phyloP scores from a whole-genome alignment of 106 monocot genomes.

The Triglochin maritima region DNA sequence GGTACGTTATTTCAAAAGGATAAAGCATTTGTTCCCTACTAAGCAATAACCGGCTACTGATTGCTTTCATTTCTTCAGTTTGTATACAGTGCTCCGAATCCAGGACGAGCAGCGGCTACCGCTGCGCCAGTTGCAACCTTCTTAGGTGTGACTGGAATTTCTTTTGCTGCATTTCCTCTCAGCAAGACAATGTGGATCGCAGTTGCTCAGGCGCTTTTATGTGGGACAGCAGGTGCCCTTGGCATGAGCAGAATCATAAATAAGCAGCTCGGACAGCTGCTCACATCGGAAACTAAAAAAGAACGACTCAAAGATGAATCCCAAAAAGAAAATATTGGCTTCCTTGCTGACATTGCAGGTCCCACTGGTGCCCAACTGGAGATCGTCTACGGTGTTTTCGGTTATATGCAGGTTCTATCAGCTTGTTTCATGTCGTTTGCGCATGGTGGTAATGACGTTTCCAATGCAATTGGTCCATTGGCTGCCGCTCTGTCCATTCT shows the following conservation, averaged over 20 bases:
- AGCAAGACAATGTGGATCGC: constrained; percentile 52
- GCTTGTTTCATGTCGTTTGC: constrained; percentile 99
- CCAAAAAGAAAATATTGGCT: constrained; percentile 28
- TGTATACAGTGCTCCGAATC: constrained; percentile 92
- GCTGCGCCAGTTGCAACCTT: constrained; percentile 80
- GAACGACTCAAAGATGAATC: constrained; percentile 7
- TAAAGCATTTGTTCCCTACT: background rate
- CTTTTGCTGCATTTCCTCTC: constrained; percentile 74
- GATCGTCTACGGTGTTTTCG: constrained; percentile 92
- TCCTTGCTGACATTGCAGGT: constrained; percentile 71
- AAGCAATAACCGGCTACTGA: background rate
- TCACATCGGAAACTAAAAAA: constrained; percentile 59
- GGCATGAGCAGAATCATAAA: constrained; percentile 54
- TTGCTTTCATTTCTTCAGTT: constrained; percentile 30
- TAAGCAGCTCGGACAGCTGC: constrained; percentile 73
- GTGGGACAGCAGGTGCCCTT: constrained; percentile 54
- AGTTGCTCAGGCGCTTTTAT: constrained; percentile 47
- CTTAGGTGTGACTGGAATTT: constrained; percentile 73
- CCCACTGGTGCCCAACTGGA: constrained; percentile 85
- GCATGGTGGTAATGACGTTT: constrained; percentile 94
- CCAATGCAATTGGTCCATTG: constrained; percentile 91
- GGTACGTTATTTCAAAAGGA: constrained; percentile 24
- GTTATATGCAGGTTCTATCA: constrained; percentile 97
- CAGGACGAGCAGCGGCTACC: constrained; percentile 88
- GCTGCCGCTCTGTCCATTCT: constrained; percentile 87